A percentile compares a stretch with the other conserved stretches of the same genome.
phyloP scores from a whole-genome alignment of 768 basidiomycete genomes.

The Calocybe indica region DNA sequence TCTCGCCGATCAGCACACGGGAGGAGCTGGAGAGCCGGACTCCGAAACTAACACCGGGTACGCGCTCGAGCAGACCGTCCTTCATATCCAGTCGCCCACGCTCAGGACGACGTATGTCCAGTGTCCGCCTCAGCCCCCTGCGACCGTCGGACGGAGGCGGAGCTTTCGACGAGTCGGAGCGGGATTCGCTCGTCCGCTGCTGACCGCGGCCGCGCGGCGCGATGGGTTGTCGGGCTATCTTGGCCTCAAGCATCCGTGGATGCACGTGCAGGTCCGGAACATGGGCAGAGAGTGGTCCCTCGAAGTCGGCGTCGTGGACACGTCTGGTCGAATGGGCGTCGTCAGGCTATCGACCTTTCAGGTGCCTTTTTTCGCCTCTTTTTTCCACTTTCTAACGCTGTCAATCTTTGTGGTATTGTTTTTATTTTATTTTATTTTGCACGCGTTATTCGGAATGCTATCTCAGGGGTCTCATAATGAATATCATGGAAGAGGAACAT shows the following conservation, averaged over 20 bases:
- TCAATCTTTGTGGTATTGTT: background rate
- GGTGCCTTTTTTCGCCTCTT: slow-evolving; percentile 34
- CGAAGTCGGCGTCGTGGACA: slow-evolving; percentile 71
- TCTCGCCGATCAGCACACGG: slow-evolving; percentile 5
- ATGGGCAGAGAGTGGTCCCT: slow-evolving; percentile 67
- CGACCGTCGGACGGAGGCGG: background rate
- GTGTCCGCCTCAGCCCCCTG: slow-evolving; percentile 37
- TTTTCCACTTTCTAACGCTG: slow-evolving; percentile 1
- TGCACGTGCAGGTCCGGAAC: slow-evolving; percentile 71
- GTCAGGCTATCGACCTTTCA: slow-evolving; percentile 77
- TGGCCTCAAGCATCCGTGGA: slow-evolving; percentile 64
- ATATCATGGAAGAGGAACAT: too few relatives aligned
- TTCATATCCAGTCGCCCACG: slow-evolving; percentile 78
- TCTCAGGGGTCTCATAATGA: background rate
- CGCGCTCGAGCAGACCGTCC: slow-evolving; percentile 55
- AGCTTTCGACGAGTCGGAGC: background rate
- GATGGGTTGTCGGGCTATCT: slow-evolving; percentile 24
- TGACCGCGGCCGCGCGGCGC: too few relatives aligned
- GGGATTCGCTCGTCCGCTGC: background rate
- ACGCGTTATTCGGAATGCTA: background rate
- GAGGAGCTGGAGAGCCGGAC: slow-evolving; percentile 4
- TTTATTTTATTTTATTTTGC: background rate
- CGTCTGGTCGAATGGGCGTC: slow-evolving; percentile 48
- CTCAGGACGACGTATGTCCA: slow-evolving; percentile 62
- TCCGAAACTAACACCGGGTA: slow-evolving; percentile 23